phyloP scores from a whole-genome alignment of 2,329 filamentous ascomycete genomes.

The Diplodia seriata region DNA sequence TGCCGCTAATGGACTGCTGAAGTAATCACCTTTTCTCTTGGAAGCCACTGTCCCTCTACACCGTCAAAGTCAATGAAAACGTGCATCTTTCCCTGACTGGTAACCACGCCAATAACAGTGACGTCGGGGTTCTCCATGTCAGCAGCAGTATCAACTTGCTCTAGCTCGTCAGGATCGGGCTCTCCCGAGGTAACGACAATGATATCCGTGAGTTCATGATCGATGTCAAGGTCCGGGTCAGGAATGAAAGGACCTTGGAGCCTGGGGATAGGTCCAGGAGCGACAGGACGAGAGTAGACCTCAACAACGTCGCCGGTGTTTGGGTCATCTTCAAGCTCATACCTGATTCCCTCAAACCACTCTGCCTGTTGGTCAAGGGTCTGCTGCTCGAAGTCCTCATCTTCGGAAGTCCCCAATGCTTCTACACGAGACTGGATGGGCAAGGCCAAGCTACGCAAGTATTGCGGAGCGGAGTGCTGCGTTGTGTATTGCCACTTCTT shows the following conservation, averaged over 20 bases:
- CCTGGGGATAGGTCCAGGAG: slow-evolving; percentile 63
- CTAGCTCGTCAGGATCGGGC: slow-evolving; percentile 50
- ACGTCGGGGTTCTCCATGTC: slow-evolving; percentile 59
- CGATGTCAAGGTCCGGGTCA: slow-evolving; percentile 57
- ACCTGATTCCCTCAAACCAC: slow-evolving; percentile 59
- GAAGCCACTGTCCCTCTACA: slow-evolving; percentile 69
- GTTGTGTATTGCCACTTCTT: slow-evolving; percentile 74
- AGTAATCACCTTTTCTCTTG: slow-evolving; percentile 47
- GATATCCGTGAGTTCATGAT: slow-evolving; percentile 67
- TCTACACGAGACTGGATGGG: slow-evolving; percentile 56
- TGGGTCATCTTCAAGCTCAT: slow-evolving; percentile 56
- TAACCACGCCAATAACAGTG: slow-evolving; percentile 65
- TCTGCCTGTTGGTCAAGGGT: slow-evolving; percentile 63
- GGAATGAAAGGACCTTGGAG: slow-evolving; percentile 68
- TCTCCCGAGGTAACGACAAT: slow-evolving; percentile 57
- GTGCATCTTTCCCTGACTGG: slow-evolving; percentile 62
- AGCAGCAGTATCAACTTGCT: slow-evolving; percentile 56
- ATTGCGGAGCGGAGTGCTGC: slow-evolving; percentile 35
- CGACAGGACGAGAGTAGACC: slow-evolving; percentile 62
- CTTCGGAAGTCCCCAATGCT: slow-evolving; percentile 49
- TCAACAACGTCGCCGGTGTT: slow-evolving; percentile 60
- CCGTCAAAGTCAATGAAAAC: slow-evolving; percentile 68
- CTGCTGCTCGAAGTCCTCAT: slow-evolving; percentile 49
- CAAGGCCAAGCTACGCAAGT: slow-evolving; percentile 30
- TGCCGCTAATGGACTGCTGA: background rate